Conservation (phyloP, 2,329 filamentous ascomycete species). For the Trichoderma cornu-damae region DNA sequence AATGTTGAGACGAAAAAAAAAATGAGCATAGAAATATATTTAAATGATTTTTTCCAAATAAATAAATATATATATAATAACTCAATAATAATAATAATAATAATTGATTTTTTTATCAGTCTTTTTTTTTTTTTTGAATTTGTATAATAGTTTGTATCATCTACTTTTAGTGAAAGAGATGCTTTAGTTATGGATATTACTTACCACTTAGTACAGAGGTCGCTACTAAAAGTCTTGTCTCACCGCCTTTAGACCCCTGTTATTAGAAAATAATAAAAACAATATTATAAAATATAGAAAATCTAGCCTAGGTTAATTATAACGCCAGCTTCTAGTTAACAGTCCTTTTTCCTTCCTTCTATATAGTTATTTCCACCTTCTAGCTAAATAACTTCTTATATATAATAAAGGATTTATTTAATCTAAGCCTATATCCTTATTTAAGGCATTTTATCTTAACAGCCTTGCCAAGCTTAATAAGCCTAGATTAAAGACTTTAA, state of each 20-base stretch:
- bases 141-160: too few species aligned
- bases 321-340: background rate
- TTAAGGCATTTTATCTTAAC: constrained; percentile 14
- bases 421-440: constrained; percentile 18
- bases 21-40: background rate
- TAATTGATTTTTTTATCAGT: too few species aligned
- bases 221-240: background rate
- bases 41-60: background rate
- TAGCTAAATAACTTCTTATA: constrained; percentile 13
- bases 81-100: too few species aligned
- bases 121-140: too few species aligned
- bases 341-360: background rate
- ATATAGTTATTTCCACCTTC: constrained; percentile 12
- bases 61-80: too few species aligned
- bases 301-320: background rate
- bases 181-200: too few species aligned
- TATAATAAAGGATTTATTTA: constrained; percentile 16
- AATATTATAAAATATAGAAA: too few species aligned
- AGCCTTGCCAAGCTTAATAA: constrained; percentile 9
- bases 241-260: background rate
- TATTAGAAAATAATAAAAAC: background rate
- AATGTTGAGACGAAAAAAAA: background rate
- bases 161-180: too few species aligned
- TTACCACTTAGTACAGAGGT: background rate
- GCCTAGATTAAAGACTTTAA: constrained; percentile 8